A percentile compares a stretch with the other conserved stretches of the same genome.
These are phyloP conservation scores for Globisporangium radiosum DNA, from an alignment of 352 stramenopile genomes.

Conservation along the genomic window DNA sequence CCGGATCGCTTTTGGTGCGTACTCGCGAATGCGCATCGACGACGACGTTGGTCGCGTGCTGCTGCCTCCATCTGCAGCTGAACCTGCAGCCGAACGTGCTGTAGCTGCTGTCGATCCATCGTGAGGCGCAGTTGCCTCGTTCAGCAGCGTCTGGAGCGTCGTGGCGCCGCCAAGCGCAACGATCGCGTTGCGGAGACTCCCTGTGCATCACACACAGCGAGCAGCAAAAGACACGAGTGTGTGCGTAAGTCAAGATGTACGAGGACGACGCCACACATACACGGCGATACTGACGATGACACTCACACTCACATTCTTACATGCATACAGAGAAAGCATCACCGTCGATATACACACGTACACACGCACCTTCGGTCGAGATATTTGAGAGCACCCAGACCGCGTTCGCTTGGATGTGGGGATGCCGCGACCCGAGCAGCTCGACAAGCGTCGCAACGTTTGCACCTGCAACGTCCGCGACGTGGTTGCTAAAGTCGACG, in stretches of 20 bases:
- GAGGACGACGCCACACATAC: background rate
- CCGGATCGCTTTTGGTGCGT: conserved; percentile 68
- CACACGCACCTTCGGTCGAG: conserved; percentile 38
- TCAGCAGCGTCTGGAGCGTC: conserved; percentile 56
- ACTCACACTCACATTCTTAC: background rate
- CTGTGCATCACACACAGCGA: conserved; percentile 13
- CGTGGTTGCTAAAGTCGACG: conserved; percentile 22
- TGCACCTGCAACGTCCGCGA: conserved; percentile 23
- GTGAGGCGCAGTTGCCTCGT: conserved; percentile 20
- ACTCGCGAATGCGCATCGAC: conserved; percentile 67
- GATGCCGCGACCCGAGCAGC: conserved; percentile 43
- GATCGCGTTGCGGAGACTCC: conserved; percentile 44
- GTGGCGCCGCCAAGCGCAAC: conserved; percentile 42
- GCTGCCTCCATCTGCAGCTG: background rate
- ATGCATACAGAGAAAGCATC: background rate
- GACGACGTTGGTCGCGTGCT: conserved; percentile 39
- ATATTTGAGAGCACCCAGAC: conserved; percentile 80
- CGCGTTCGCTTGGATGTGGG: conserved; percentile 56
- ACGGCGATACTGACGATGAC: background rate
- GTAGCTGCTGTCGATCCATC: conserved; percentile 5
- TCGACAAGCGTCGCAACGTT: conserved; percentile 34
- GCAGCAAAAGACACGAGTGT: background rate
- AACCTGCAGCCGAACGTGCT: background rate
- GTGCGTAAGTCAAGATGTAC: background rate
- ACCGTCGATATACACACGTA: too few species aligned